Percentiles rank a stretch among this genome's conserved stretches.
Conservation (phyloP, 2,329 filamentous ascomycete genomes). For the Penicillium sp. region DNA sequence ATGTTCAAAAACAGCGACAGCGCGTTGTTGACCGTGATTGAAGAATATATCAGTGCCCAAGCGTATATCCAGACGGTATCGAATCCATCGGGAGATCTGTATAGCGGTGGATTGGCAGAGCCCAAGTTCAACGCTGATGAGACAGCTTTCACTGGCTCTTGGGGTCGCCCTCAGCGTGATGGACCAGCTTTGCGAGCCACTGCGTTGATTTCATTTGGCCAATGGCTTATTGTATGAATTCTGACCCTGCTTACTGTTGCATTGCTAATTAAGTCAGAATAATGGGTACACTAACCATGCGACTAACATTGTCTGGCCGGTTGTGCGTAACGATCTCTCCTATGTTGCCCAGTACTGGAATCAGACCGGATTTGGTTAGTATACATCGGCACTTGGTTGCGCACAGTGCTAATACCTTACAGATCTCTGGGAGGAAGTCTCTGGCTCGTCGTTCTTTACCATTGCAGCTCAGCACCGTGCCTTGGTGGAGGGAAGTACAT, state of each 20-base stretch:
- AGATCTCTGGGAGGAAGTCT: slow-evolving; percentile 79
- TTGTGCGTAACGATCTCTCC: slow-evolving; percentile 71
- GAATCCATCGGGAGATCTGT: slow-evolving; percentile 64
- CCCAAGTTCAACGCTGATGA: slow-evolving; percentile 69
- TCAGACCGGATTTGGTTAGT: slow-evolving; percentile 56
- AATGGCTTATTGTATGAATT: slow-evolving; percentile 59
- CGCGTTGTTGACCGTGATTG: slow-evolving; percentile 58
- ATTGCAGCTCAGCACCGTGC: slow-evolving; percentile 66
- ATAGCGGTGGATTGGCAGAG: slow-evolving; percentile 60
- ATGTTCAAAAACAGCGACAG: slow-evolving; percentile 62
- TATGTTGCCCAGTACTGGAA: slow-evolving; percentile 61
- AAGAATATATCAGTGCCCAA: slow-evolving; percentile 67
- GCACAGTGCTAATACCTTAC: background rate
- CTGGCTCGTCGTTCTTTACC: slow-evolving; percentile 77
- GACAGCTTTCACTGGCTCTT: slow-evolving; percentile 59
- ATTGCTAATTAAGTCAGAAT: slow-evolving; percentile 26
- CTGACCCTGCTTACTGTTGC: background rate
- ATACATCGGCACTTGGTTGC: fast-evolving
- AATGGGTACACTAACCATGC: slow-evolving; percentile 59
- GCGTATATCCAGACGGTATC: slow-evolving; percentile 64
- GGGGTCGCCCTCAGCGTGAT: slow-evolving; percentile 78
- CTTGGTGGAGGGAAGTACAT: slow-evolving; percentile 56
- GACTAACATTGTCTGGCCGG: slow-evolving; percentile 63
- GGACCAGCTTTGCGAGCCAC: slow-evolving; percentile 74
- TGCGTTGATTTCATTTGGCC: slow-evolving; percentile 68